Percentiles rank a stretch among this genome's conserved stretches.
Conservation (phyloP, 805 yeast genomes). For the Candida stauntonica region DNA sequence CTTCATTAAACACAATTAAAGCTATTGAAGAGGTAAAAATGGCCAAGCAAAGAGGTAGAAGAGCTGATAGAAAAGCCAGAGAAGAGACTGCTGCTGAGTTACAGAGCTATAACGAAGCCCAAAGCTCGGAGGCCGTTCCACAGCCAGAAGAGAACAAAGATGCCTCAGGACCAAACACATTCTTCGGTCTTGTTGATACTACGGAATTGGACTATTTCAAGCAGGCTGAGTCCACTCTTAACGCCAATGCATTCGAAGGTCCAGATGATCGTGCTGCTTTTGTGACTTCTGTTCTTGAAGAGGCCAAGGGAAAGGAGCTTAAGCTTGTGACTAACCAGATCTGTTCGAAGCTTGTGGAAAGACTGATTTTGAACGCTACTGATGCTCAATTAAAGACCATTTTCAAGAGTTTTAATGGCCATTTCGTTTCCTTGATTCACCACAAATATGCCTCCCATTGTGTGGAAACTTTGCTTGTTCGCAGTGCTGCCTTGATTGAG, state of each 20-base stretch:
- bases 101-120: conserved; percentile 10
- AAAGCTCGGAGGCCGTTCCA: background rate
- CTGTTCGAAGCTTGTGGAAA: conserved; percentile 88
- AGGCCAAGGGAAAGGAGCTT: conserved; percentile 82
- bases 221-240: conserved; percentile 83
- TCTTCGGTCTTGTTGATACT: conserved; percentile 84
- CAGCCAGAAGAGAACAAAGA: conserved; percentile 12
- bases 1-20: too few relatives aligned
- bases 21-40: too few relatives aligned
- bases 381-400: conserved; percentile 62
- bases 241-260: conserved; percentile 70
- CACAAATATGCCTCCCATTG: conserved; percentile 95
- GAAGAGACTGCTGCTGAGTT: conserved; percentile 14
- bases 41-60: conserved; percentile 41
- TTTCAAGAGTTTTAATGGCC: conserved; percentile 66
- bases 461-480: conserved; percentile 74
- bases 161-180: conserved; percentile 44
- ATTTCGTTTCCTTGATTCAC: conserved; percentile 68
- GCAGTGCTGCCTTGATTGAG: conserved; percentile 71
- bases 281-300: conserved; percentile 75
- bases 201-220: conserved; percentile 88
- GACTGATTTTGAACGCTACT: conserved; percentile 66
- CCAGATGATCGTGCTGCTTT: conserved; percentile 73
- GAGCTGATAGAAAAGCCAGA: conserved; percentile 28
- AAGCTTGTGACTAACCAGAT: conserved; percentile 92